Base-by-base conservation (phyloP, 352 stramenopile genomes). In the Globisporangium nodosum region DNA sequence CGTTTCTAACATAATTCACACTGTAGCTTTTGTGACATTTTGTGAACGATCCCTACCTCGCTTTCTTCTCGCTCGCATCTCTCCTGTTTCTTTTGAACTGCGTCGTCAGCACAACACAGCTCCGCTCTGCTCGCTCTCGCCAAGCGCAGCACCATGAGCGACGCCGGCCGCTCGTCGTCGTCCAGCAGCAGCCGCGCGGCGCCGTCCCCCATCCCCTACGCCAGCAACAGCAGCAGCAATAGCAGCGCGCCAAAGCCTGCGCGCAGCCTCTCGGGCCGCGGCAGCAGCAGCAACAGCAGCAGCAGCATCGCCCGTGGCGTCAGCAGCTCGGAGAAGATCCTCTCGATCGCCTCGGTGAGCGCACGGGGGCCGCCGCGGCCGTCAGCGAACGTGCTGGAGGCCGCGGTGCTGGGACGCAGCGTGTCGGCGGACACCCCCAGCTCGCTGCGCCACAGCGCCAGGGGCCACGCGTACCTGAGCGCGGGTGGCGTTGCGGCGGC, bases 401-500 rank as follows among this genome's bases (percentile, higher is more conserved):
- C 65, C 21, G 61, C 64, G 37, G 24, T 56, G 11, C 54, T 85
- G 6, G 51, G 69, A 16, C 71, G 71, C 64, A 79, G 66, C 18
- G 63, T 66, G 18, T 81, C 73, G 1, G 71, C 64, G 0, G 71
- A 77, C 49, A 21, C 65, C 64, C 48, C 55, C 3, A 54, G 51
- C 50, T 62, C 54, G 21, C 58, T 64, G 4, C 70, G 60, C 39
- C 61, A 74, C 20, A 81, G 70, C 48, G 68, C 68, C 21, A 68
- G 65, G 21, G 61, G 63, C 6, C 66, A 73, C 30, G 63, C 64
- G 16, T 68, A 60, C 30, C 49, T 63, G 37, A 64, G 62, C 51
- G 59, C 56, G 20, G 58, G 51, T 18, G 51, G 46, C 13, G 48
- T 63, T 12, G 49, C 61, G 70, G 40, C 76, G 70, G 40, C 76